Conservation (phyloP, 2,329 filamentous ascomycete genomes). For the Neopestalotiopsis sp. region DNA sequence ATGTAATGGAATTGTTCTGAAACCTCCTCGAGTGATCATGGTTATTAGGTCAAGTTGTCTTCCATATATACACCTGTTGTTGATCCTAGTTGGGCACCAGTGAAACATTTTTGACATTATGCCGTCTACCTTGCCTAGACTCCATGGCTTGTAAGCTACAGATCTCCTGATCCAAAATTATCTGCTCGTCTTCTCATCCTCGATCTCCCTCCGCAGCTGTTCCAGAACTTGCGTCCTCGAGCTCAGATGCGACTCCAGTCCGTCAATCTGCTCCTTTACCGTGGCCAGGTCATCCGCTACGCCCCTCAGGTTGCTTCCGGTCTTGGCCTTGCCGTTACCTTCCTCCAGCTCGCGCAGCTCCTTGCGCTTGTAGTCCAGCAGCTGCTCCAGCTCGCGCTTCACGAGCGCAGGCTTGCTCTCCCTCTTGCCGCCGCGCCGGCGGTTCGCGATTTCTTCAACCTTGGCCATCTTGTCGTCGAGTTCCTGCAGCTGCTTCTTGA, state of each 20-base stretch:
- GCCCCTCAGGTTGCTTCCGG: conserved; percentile 75
- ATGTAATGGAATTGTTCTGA: not conserved
- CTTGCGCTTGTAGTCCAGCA: conserved; percentile 92
- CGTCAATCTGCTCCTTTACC: conserved; percentile 94
- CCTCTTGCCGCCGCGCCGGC: conserved; percentile 66
- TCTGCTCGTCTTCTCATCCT: conserved; percentile 76
- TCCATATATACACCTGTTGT: not conserved
- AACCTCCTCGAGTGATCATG: not conserved
- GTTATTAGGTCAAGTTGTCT: too few species aligned
- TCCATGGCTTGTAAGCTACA: not conserved
- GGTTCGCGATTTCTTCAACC: conserved; percentile 76
- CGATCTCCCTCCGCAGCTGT: conserved; percentile 81
- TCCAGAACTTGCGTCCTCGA: conserved; percentile 77
- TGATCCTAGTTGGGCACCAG: not conserved
- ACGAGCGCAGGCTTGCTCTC: conserved; percentile 88
- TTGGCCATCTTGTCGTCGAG: conserved; percentile 86
- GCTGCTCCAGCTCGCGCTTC: conserved; percentile 90
- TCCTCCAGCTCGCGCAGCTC: conserved; percentile 78
- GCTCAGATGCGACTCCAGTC: conserved; percentile 81
- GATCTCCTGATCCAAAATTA: conserved; percentile 29
- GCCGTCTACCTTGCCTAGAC: not conserved
- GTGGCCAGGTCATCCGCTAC: conserved; percentile 86
- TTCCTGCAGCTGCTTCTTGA: conserved; percentile 91
- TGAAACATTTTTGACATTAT: not conserved
- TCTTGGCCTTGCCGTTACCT: conserved; percentile 70